phyloP scores from a whole-genome alignment of 1,139 yeast genomes.

The Pneumocystis sp. region DNA sequence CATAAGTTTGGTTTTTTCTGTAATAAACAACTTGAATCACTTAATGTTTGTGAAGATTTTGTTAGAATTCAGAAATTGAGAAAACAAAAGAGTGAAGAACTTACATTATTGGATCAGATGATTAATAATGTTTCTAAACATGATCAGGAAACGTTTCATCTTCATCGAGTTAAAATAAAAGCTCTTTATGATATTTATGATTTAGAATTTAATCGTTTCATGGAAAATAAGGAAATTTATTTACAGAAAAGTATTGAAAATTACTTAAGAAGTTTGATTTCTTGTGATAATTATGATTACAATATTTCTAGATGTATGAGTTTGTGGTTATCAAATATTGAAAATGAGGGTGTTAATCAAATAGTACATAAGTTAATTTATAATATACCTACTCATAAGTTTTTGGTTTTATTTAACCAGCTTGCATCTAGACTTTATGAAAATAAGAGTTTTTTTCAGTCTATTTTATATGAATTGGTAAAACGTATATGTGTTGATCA shows the following conservation, averaged over 20 bases:
- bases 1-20: conserved; percentile 62
- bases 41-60: conserved; percentile 33
- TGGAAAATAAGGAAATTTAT: conserved; percentile 26
- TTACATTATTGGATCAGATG: not conserved
- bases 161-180: not conserved
- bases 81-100: not conserved
- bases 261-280: conserved; percentile 41
- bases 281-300: conserved; percentile 34
- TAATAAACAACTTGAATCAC: conserved; percentile 44
- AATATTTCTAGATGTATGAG: conserved; percentile 68
- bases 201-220: conserved; percentile 28
- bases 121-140: not conserved
- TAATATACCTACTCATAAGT: conserved; percentile 43
- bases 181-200: conserved; percentile 21
- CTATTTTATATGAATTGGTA: conserved; percentile 36
- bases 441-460: conserved; percentile 41
- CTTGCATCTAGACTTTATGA: conserved; percentile 53
- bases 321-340: conserved; percentile 61
- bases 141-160: not conserved
- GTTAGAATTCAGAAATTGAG: conserved; percentile 9
- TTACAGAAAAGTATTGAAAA: conserved; percentile 42
- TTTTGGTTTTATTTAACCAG: conserved; percentile 74
- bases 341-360: conserved; percentile 27
- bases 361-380: conserved; percentile 20
- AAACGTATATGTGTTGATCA: conserved; percentile 40